Evolutionary conservation across 1,139 yeast species (phyloP), one percentile per base, ranked within the genome.

Genomic region (Suhomyces anneliseae): DNA sequence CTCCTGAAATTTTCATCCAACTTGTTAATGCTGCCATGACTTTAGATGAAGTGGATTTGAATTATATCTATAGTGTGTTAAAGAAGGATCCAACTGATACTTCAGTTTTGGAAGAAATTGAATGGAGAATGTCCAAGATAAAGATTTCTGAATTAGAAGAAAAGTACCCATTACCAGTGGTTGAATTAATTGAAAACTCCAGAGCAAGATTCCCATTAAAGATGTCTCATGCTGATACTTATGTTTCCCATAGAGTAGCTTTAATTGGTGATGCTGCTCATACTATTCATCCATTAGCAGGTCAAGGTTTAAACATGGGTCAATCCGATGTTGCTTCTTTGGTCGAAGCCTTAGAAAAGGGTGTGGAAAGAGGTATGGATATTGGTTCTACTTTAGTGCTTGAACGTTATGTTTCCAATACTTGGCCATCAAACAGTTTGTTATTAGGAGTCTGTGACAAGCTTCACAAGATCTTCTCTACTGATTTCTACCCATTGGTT

Each of bases 241-340:
- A 95, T 62, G 82, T 89, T 12, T 81, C 83, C 1, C 92, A 88
- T 6, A 76, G 99, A 55, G 79, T 92, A 33, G 99, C 98, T 0
- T 72, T 93, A 19, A 87, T 93, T 8, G 99, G 99, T 19, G 99
- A 93, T 67, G 99, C 99, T 1, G 99, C 98, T 0, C 99, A 93
- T 58, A 87, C 98, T 0, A 89, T 96, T 1, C 99, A 93, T 64
- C 99, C 99, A 2, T 74, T 93, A 50, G 98, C 98, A 2, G 99
- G 99, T 5, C 99, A 95, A 68, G 99, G 99, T 12, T 78, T 93
- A 50, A 93, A 93, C 64, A 90, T 93, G 96, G 99, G 99, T n/a
- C 97, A 92, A 64, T 84, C 87, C 34, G 99, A 93, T 61, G 97
- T 89, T 2, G 84, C 84, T 47, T 73, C 85, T 2, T 74, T 93